Evolutionary conservation across 169 alveolate genomes (phyloP).

Genomic region (Plasmodium sp.): DNA sequence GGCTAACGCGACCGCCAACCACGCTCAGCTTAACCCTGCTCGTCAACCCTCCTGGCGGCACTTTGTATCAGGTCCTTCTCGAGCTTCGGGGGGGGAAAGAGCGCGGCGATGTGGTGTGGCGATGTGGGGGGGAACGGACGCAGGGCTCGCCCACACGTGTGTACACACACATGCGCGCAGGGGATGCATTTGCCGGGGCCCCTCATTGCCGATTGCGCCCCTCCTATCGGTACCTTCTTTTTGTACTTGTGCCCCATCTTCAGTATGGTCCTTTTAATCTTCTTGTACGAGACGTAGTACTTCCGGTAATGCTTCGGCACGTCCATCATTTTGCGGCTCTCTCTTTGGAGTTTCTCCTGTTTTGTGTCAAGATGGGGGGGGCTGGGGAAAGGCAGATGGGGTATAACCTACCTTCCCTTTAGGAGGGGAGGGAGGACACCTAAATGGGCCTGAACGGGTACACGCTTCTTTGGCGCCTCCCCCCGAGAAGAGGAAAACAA

Average conservation of each 20-base stretch:
- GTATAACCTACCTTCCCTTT: neutral
- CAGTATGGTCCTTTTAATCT: constrained; percentile 32
- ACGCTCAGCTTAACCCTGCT: constrained; percentile 30
- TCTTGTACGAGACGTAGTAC: constrained; percentile 60
- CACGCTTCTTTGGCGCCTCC: neutral
- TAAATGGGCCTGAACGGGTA: neutral
- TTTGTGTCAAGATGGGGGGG: neutral
- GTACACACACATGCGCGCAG: neutral
- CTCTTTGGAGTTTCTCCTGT: neutral
- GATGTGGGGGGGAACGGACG: neutral
- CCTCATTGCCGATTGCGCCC: neutral
- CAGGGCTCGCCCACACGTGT: neutral
- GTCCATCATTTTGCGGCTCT: constrained; percentile 25
- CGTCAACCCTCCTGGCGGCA: constrained; percentile 51
- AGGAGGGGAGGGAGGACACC: neutral
- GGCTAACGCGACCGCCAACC: neutral
- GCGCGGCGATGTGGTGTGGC: too few species aligned
- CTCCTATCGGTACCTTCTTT: constrained; percentile 34
- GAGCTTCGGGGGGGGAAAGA: constrained; percentile 5
- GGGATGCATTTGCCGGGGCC: neutral
- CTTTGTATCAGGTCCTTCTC: constrained; percentile 60
- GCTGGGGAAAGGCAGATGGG: neutral
- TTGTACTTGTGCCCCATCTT: constrained; percentile 48
- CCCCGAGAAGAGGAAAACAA: neutral
- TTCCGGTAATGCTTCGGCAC: constrained; percentile 50